These are phyloP conservation scores for Peronospora belbahrii DNA, from an alignment of 352 stramenopile species.

Conservation along the genomic window DNA sequence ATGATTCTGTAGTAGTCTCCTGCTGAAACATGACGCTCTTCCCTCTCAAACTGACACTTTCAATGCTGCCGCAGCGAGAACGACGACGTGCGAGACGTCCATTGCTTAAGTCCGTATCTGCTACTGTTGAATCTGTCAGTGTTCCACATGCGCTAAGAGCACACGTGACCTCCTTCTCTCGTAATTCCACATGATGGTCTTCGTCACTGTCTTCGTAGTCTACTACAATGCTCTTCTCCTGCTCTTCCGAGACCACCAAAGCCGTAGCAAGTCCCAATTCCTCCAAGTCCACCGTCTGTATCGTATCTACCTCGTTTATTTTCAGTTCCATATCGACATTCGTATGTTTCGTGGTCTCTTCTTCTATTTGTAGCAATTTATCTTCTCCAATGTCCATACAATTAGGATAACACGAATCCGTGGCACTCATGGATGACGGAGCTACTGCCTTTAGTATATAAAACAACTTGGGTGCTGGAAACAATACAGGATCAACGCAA, in stretches of 20 bases:
- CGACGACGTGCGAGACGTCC: slow-evolving; percentile 15
- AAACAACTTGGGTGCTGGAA: slow-evolving; percentile 1
- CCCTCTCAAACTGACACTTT: slow-evolving; percentile 12
- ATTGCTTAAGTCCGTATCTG: background rate
- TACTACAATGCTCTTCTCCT: slow-evolving; percentile 41
- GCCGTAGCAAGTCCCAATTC: slow-evolving; percentile 27
- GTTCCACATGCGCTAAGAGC: slow-evolving; percentile 36
- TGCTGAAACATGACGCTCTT: slow-evolving; percentile 32
- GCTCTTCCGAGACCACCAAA: background rate
- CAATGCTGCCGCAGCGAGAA: slow-evolving; percentile 24
- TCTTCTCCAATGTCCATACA: slow-evolving; percentile 28
- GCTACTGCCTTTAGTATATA: slow-evolving; percentile 4
- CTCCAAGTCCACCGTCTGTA: slow-evolving; percentile 41
- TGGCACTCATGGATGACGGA: slow-evolving; percentile 3
- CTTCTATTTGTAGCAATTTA: slow-evolving; percentile 1
- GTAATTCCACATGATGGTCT: slow-evolving; percentile 7
- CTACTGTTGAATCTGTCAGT: slow-evolving; percentile 24
- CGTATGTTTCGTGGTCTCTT: no score
- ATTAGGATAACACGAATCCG: slow-evolving; percentile 42
- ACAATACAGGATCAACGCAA: slow-evolving; percentile 1
- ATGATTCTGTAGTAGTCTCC: slow-evolving; percentile 7
- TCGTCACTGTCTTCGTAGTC: slow-evolving; percentile 42
- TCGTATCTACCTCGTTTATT: slow-evolving; percentile 3
- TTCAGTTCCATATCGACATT: no score
- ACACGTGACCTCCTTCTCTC: slow-evolving; percentile 24